Evolutionary conservation across 352 stramenopile species (phyloP).

Genomic region (Pythium inflatum): DNA sequence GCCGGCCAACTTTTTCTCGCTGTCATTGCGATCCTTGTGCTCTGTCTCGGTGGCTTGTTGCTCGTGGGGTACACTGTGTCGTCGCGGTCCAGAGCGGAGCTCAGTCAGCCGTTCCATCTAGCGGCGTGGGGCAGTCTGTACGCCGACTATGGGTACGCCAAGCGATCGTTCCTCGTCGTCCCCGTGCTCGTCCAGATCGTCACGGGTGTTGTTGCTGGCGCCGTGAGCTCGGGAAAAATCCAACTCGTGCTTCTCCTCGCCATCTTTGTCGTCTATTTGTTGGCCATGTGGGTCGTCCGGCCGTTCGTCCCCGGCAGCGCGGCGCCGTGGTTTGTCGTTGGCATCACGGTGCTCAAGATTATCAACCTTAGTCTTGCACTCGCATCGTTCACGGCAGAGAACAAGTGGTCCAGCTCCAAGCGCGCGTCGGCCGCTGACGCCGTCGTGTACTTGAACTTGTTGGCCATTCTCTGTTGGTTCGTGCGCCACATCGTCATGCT

Average conservation of each 20-base stretch:
- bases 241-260: slow-evolving; percentile 32
- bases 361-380: slow-evolving; percentile 25
- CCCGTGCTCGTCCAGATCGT: slow-evolving; percentile 34
- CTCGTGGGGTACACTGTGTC: slow-evolving; percentile 18
- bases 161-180: slow-evolving; percentile 34
- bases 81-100: slow-evolving; percentile 13
- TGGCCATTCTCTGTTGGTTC: slow-evolving; percentile 30
- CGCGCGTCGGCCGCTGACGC: slow-evolving; percentile 12
- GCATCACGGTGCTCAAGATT: slow-evolving; percentile 27
- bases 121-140: slow-evolving; percentile 36
- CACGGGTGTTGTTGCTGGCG: slow-evolving; percentile 31
- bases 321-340: slow-evolving; percentile 25
- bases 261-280: slow-evolving; percentile 29
- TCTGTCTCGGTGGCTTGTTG: slow-evolving; percentile 24
- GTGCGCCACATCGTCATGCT: slow-evolving; percentile 16
- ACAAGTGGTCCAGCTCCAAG: not conserved
- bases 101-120: slow-evolving; percentile 25
- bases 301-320: slow-evolving; percentile 28
- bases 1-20: slow-evolving; percentile 16
- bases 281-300: slow-evolving; percentile 16
- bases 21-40: slow-evolving; percentile 1
- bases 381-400: slow-evolving; percentile 8
- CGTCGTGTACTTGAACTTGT: slow-evolving; percentile 28
- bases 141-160: slow-evolving; percentile 31
- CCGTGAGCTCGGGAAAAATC: not conserved